Conservation (phyloP, 306 rosid genomes). For the Quillaja saponaria region DNA sequence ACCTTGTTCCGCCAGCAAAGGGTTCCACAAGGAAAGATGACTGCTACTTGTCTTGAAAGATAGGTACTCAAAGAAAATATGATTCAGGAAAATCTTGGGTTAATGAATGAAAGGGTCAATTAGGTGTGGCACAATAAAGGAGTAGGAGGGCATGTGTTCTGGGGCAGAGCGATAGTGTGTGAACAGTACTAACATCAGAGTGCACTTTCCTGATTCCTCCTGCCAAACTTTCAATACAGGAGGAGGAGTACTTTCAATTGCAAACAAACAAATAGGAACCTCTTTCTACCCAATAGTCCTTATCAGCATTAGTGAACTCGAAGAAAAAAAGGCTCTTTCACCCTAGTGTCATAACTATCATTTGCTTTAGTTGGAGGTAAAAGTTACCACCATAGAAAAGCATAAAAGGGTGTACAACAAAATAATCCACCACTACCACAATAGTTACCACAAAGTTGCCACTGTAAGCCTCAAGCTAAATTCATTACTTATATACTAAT, state of each 20-base stretch:
- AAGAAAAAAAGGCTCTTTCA: slow-evolving; percentile 12
- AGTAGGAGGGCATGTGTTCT: slow-evolving; percentile 58
- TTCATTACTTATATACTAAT: too few relatives aligned
- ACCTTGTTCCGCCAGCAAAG: slow-evolving; percentile 7
- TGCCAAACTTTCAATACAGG: slow-evolving; percentile 35
- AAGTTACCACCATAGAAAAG: neutral
- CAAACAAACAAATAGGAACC: slow-evolving; percentile 57
- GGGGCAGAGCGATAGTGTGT: slow-evolving; percentile 59
- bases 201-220: slow-evolving; percentile 66
- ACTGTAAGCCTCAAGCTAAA: neutral
- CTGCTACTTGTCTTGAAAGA: slow-evolving; percentile 43
- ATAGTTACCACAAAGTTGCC: slow-evolving; percentile 27
- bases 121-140: slow-evolving; percentile 48
- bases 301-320: neutral
- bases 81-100: slow-evolving; percentile 43
- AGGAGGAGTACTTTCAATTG: slow-evolving; percentile 64
- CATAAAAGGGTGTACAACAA: too few relatives aligned
- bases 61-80: slow-evolving; percentile 35
- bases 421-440: neutral
- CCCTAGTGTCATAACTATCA: too few relatives aligned
- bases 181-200: slow-evolving; percentile 64
- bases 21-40: slow-evolving; percentile 36
- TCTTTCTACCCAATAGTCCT: slow-evolving; percentile 48
- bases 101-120: slow-evolving; percentile 50
- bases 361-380: too few relatives aligned